phyloP scores from a whole-genome alignment of 192 early-diverging fungal species.

The Pilaira anomala region DNA sequence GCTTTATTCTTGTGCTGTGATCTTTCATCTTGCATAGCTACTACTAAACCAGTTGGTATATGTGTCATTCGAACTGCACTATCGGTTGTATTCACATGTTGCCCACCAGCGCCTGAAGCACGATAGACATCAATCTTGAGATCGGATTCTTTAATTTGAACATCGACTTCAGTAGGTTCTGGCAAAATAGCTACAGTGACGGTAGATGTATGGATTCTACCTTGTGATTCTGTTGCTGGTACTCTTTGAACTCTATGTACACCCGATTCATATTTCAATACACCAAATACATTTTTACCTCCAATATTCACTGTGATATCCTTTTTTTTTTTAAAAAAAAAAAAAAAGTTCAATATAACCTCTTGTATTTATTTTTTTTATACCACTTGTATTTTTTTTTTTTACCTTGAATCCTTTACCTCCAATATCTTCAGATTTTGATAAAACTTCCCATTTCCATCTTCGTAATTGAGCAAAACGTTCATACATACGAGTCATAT shows the following conservation, averaged over 20 bases:
- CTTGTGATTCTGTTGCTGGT: conserved; percentile 73
- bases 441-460: conserved; percentile 64
- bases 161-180: conserved; percentile 64
- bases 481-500: conserved; percentile 76
- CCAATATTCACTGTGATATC: conserved; percentile 64
- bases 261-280: conserved; percentile 77
- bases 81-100: conserved; percentile 96
- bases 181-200: conserved; percentile 78
- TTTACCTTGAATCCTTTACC: conserved; percentile 51
- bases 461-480: conserved; percentile 53
- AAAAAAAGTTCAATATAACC: not conserved
- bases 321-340: conserved; percentile 16
- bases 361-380: not conserved
- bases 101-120: conserved; percentile 80
- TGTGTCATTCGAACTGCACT: conserved; percentile 93
- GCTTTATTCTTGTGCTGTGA: conserved; percentile 94
- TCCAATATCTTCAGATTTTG: conserved; percentile 43
- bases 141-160: conserved; percentile 64
- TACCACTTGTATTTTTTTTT: not conserved
- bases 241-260: conserved; percentile 83
- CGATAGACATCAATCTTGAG: conserved; percentile 71
- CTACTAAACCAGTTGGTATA: conserved; percentile 83
- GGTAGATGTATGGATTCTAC: conserved; percentile 76
- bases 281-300: conserved; percentile 69
- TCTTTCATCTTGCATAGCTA: conserved; percentile 86